Percentiles rank a stretch among this genome's conserved stretches.
phyloP scores from a whole-genome alignment of 257 asterid species.

The Solanum medicagineum region DNA sequence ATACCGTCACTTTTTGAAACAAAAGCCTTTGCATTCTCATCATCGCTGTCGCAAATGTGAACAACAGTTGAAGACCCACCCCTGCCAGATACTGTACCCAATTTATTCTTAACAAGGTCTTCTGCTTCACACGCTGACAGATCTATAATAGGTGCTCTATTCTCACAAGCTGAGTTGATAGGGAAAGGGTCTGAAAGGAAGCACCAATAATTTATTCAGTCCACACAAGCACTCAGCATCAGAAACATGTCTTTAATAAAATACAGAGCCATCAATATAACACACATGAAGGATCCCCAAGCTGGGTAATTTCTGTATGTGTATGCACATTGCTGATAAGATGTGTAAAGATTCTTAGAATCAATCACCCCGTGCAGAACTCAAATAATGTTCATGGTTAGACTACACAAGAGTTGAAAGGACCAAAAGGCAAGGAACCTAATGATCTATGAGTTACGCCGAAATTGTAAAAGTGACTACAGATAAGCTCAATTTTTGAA shows the following conservation, averaged over 20 bases:
- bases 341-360: background rate
- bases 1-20: background rate
- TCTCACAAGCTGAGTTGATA: background rate
- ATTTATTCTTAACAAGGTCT: background rate
- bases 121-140: background rate
- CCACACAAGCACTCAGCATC: background rate
- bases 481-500: background rate
- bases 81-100: background rate
- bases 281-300: background rate
- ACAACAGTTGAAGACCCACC: background rate
- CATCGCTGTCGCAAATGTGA: background rate
- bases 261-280: background rate
- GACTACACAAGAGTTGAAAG: background rate
- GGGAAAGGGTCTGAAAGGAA: background rate
- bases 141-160: background rate
- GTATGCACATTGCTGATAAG: background rate
- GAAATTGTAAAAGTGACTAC: background rate
- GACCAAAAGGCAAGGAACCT: background rate
- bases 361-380: background rate
- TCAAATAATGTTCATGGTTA: background rate
- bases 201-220: background rate
- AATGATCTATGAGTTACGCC: background rate
- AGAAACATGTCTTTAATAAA: background rate
- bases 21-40: background rate
- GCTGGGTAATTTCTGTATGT: background rate